Conservation (phyloP, 2,329 filamentous ascomycete species). For the Trichophyton simii region DNA sequence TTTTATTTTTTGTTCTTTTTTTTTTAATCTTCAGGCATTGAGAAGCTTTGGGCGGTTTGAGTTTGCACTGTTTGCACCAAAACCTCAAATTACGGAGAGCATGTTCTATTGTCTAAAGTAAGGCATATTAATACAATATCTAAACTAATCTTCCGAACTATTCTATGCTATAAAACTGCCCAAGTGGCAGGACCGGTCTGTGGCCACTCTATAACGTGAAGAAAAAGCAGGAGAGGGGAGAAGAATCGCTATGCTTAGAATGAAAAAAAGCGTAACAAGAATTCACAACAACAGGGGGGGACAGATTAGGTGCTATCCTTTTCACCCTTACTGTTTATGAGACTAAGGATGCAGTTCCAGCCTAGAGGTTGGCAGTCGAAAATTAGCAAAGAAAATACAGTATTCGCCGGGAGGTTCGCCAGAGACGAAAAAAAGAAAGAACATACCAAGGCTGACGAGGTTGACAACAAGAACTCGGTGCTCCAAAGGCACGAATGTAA, state of each 20-base stretch:
- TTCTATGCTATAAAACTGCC: not conserved
- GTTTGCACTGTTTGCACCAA: conserved; percentile 4
- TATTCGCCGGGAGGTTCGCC: not conserved
- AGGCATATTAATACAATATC: not conserved
- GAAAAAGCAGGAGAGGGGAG: not conserved
- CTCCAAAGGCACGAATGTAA: conserved; percentile 71
- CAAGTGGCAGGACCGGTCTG: not conserved
- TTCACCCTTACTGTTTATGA: conserved; percentile 38
- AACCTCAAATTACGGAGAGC: not conserved
- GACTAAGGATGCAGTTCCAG: conserved; percentile 49
- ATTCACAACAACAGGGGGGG: not conserved
- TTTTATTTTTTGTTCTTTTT: not conserved
- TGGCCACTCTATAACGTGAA: not conserved
- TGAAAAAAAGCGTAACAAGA: not conserved
- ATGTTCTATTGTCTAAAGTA: not conserved
- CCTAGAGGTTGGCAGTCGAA: conserved; percentile 23
- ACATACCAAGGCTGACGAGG: conserved; percentile 55
- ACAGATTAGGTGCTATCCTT: not conserved
- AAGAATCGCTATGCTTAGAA: not conserved
- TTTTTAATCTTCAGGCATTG: not conserved
- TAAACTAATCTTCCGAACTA: not conserved
- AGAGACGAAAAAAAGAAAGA: not conserved
- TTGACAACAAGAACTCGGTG: conserved; percentile 81
- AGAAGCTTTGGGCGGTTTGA: not conserved
- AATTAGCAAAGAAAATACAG: not conserved